These are phyloP conservation scores for Leucogyrophana mollusca DNA, from an alignment of 768 basidiomycete genomes.

Conservation along the genomic window DNA sequence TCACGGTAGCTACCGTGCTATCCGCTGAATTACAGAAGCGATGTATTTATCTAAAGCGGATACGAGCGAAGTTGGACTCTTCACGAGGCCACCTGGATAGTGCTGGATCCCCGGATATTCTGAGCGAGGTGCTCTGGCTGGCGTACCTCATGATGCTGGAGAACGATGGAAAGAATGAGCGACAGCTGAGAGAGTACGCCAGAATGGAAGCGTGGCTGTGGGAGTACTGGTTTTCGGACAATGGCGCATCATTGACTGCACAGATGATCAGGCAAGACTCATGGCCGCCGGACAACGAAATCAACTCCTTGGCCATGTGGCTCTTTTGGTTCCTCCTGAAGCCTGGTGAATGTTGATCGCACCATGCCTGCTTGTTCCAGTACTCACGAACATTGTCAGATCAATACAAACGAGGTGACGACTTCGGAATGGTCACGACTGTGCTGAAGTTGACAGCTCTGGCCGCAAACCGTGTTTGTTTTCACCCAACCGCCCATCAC, in stretches of 20 bases:
- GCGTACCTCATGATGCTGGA: conserved; percentile 81
- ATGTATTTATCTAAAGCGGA: conserved; percentile 53
- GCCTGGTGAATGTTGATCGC: conserved; percentile 44
- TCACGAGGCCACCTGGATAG: conserved; percentile 14
- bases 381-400: conserved; percentile 33
- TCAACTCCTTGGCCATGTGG: conserved; percentile 71
- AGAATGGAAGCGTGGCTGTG: conserved; percentile 61
- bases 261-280: conserved; percentile 37
- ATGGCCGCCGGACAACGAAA: conserved; percentile 58
- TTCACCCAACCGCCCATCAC: conserved; percentile 14
- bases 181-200: conserved; percentile 70
- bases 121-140: conserved; percentile 54
- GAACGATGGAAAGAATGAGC: conserved; percentile 71
- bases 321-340: conserved; percentile 71
- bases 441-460: conserved; percentile 63
- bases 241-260: conserved; percentile 54
- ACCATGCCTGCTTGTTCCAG: not conserved
- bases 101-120: conserved; percentile 16
- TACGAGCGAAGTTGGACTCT: conserved; percentile 46
- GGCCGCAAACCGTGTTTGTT: conserved; percentile 60
- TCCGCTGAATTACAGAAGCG: conserved; percentile 66
- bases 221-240: conserved; percentile 62
- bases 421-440: conserved; percentile 44
- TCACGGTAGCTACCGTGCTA: conserved; percentile 41
- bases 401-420: conserved; percentile 40